Evolutionary conservation across 2,329 filamentous ascomycete genomes (phyloP).

Genomic region (Fusarium haematococcum): DNA sequence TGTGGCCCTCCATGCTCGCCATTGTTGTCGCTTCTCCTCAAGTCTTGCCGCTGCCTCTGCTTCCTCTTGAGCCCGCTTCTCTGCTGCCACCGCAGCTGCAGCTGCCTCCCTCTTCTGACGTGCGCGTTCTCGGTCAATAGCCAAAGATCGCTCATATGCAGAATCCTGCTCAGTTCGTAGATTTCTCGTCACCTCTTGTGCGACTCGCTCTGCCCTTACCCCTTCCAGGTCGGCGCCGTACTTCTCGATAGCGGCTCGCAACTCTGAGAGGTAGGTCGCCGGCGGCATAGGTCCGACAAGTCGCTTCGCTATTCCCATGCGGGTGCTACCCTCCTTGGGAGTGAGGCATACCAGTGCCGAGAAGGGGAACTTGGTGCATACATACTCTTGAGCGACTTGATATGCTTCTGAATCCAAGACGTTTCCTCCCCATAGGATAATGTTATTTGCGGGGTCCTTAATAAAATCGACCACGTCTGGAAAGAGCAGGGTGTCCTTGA

Average conservation of each 20-base stretch:
- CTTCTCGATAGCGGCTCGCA: conserved; percentile 78
- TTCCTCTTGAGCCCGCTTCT: conserved; percentile 69
- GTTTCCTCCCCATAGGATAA: conserved; percentile 93
- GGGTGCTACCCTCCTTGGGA: conserved; percentile 82
- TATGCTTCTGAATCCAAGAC: conserved; percentile 95
- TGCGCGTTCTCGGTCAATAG: conserved; percentile 86
- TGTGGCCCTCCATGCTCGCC: conserved; percentile 83
- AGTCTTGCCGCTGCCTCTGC: conserved; percentile 69
- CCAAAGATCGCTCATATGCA: conserved; percentile 92
- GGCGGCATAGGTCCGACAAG: conserved; percentile 79
- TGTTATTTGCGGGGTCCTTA: conserved; percentile 79
- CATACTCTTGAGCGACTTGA: conserved; percentile 87
- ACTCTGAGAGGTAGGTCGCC: conserved; percentile 78
- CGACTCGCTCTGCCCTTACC: conserved; percentile 79
- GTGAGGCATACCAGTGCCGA: conserved; percentile 88
- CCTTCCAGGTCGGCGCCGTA: conserved; percentile 81
- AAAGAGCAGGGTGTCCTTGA: conserved; percentile 83
- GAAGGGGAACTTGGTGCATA: conserved; percentile 94
- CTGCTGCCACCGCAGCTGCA: conserved; percentile 74
- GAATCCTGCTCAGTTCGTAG: conserved; percentile 91
- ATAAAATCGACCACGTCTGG: conserved; percentile 80
- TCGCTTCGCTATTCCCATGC: conserved; percentile 90
- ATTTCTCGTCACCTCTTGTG: conserved; percentile 83
- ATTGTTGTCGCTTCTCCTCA: conserved; percentile 67
- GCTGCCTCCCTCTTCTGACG: conserved; percentile 82